phyloP scores from a whole-genome alignment of 2,329 filamentous ascomycete species.

The Mollisia scopiformis region DNA sequence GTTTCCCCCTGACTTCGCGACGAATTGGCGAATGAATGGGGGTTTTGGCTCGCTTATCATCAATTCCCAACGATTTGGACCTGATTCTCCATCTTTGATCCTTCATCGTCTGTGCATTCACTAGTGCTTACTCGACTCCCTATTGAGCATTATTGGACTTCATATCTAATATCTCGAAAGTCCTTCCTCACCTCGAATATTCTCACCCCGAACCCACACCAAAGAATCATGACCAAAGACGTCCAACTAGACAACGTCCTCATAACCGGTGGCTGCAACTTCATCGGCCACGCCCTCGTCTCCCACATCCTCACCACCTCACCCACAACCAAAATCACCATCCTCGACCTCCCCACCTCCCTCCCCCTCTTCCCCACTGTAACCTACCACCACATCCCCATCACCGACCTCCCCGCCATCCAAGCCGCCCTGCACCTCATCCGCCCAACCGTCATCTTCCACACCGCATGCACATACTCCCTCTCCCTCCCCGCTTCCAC shows the following conservation, averaged over 20 bases:
- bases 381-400: slow-evolving; percentile 51
- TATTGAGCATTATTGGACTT: too few relatives aligned
- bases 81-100: too few relatives aligned
- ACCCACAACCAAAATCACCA: slow-evolving; percentile 59
- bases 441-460: slow-evolving; percentile 49
- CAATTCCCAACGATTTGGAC: too few relatives aligned
- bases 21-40: not conserved
- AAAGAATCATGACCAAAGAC: not conserved
- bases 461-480: slow-evolving; percentile 42
- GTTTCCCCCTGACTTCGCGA: not conserved
- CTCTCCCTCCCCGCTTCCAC: not conserved
- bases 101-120: not conserved
- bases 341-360: slow-evolving; percentile 71
- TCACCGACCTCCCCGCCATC: slow-evolving; percentile 40
- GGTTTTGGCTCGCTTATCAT: not conserved
- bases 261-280: slow-evolving; percentile 80
- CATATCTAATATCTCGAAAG: not conserved
- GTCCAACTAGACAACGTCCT: slow-evolving; percentile 52
- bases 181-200: not conserved
- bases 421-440: slow-evolving; percentile 43
- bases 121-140: too few relatives aligned
- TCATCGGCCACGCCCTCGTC: slow-evolving; percentile 82
- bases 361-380: slow-evolving; percentile 60
- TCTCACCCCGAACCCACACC: too few relatives aligned
- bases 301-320: slow-evolving; percentile 53